Base-by-base conservation (phyloP, 2,329 filamentous ascomycete genomes). In the Paecilomyces sp. region DNA sequence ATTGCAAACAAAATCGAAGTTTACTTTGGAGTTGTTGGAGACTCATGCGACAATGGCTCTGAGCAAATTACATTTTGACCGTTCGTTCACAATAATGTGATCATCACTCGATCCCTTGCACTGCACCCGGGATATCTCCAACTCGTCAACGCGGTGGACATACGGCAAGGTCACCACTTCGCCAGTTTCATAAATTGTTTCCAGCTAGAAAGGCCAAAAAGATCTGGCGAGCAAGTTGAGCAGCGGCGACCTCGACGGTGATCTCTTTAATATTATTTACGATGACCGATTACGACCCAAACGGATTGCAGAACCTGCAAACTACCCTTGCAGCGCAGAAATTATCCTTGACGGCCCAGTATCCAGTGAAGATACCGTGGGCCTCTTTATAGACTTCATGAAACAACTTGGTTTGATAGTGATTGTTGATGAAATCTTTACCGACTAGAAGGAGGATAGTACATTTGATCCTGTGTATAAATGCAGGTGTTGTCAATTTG, bases 51-150 rank as follows among this genome's bases (percentile, higher is more conserved):
- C n/a, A n/a, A n/a, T n/a, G n/a, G n/a, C n/a, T n/a, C n/a, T n/a
- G n/a, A n/a, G n/a, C n/a, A n/a, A n/a, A n/a, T n/a, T n/a, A n/a
- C n/a, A n/a, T n/a, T n/a, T n/a, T n/a, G n/a, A n/a, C n/a, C n/a
- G n/a, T n/a, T n/a, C n/a, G 64, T 67, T 2, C 77, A 81, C 0
- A 63, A 68, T 0, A 58, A 58, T n/a, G 62, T 92, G 5, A 73
- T 91, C 0, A 81, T 96, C 25, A 92, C 90, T 0, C 82, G 91
- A n/a, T 90, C 88, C 0, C 91, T 91, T 0, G 90, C 90, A 0
- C 78, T 95, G 54, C 89, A 95, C 67, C 89, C 90, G 0, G 91
- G 91, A 0, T 91, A 96, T 67, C 81, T 95, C 1, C 90, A 92
- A 68, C 55, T 85, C 1, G 88, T 83, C 0, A 71, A 70, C 2